A percentile compares a stretch with the other conserved stretches of the same genome.
These are phyloP conservation scores for Trypanosoma avium DNA, from an alignment of 208 protist species.

Conservation along the genomic window DNA sequence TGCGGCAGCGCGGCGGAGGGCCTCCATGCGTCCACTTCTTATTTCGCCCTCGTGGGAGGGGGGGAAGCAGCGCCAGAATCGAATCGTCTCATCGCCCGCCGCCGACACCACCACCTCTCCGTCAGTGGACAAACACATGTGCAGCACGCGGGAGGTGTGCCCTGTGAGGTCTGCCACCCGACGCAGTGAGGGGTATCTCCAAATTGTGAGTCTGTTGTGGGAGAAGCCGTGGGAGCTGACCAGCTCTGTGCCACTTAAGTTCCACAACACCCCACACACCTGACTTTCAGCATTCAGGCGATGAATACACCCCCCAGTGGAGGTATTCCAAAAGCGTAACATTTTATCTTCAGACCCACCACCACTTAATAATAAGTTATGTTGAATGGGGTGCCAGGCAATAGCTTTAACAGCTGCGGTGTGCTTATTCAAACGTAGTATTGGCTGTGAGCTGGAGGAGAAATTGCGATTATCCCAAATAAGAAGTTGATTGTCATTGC, in stretches of 20 bases:
- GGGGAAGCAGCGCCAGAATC: conserved; percentile 93
- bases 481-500: conserved; percentile 98
- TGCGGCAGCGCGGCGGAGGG: conserved; percentile 19
- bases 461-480: conserved; percentile 92
- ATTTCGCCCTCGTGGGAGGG: conserved; percentile 24
- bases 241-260: conserved; percentile 94
- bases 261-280: conserved; percentile 98
- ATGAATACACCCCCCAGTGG: conserved; percentile 93
- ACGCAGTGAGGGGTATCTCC: conserved; percentile 98
- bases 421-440: conserved; percentile 92
- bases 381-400: conserved; percentile 97
- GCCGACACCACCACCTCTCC: conserved; percentile 97
- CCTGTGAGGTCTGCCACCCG: conserved; percentile 97
- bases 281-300: conserved; percentile 96
- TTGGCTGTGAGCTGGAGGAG: conserved; percentile 40
- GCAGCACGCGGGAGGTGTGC: conserved; percentile 98
- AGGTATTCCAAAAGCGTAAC: conserved; percentile 98
- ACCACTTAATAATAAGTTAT: conserved; percentile 95
- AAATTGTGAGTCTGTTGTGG: conserved; percentile 98
- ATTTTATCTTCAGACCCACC: conserved; percentile 97
- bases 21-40: neutral
- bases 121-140: conserved; percentile 97
- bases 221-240: conserved; percentile 98
- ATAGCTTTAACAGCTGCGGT: conserved; percentile 98
- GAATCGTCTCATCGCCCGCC: conserved; percentile 98